These are phyloP conservation scores for Leptographium galeiforme DNA, from an alignment of 2,329 filamentous ascomycete genomes.

Conservation along the genomic window DNA sequence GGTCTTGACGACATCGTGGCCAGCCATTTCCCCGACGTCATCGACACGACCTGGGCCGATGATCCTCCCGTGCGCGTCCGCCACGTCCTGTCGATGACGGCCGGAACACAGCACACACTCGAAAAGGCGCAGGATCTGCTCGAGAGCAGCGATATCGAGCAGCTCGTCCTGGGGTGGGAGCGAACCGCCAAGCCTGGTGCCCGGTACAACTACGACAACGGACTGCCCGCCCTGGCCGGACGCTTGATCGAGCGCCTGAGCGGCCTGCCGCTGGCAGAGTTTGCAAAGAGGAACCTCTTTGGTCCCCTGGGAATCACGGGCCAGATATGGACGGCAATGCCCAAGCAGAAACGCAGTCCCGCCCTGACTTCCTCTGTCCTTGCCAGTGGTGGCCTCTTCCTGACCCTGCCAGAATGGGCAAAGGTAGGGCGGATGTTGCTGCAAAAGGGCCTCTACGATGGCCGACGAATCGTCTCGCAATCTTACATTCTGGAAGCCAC, in stretches of 20 bases:
- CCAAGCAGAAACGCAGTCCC: not conserved
- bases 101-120: not conserved
- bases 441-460: not conserved
- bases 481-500: not conserved
- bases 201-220: slow-evolving; percentile 3
- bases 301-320: not conserved
- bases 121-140: not conserved
- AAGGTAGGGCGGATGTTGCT: not conserved
- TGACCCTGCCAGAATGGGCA: not conserved
- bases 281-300: not conserved
- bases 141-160: not conserved
- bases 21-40: not conserved
- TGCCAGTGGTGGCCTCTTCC: not conserved
- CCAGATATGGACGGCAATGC: not conserved
- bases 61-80: not conserved
- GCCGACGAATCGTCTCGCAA: not conserved
- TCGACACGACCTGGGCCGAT: not conserved
- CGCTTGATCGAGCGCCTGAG: not conserved
- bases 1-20: not conserved
- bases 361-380: not conserved
- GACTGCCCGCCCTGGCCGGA: not conserved
- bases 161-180: not conserved
- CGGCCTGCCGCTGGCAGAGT: not conserved
- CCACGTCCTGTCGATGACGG: slow-evolving; percentile 1
- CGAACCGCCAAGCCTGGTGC: not conserved